Percentiles rank a stretch among this genome's conserved stretches.
Conservation (phyloP, 2,329 filamentous ascomycete genomes). For the Mycocentrospora acerina region DNA sequence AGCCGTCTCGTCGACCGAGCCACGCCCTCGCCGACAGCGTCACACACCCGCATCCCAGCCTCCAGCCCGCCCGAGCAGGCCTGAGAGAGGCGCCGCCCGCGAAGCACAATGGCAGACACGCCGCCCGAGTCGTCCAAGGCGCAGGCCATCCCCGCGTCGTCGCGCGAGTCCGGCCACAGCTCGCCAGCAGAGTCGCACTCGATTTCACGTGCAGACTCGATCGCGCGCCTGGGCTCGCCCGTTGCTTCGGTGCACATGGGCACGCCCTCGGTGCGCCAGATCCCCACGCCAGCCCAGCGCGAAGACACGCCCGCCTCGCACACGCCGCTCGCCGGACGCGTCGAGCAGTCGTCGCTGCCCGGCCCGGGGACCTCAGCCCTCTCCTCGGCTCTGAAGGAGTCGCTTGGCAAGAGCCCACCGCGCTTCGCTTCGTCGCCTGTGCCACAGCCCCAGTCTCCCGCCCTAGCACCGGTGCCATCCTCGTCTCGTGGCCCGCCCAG, state of each 20-base stretch:
- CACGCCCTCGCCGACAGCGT: constrained; percentile 4
- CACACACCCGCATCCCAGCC: too few species aligned
- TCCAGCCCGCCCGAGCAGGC: too few species aligned
- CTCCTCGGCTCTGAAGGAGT: constrained; percentile 80
- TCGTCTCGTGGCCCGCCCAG: constrained; percentile 60
- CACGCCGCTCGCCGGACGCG: constrained; percentile 66
- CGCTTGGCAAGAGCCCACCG: constrained; percentile 68
- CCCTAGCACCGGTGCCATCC: constrained; percentile 38
- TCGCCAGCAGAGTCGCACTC: constrained; percentile 42
- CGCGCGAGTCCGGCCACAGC: constrained; percentile 25
- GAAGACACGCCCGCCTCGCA: constrained; percentile 44
- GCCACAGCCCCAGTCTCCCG: constrained; percentile 61
- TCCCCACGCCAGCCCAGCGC: constrained; percentile 53
- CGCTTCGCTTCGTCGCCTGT: constrained; percentile 61
- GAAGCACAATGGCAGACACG: constrained; percentile 20
- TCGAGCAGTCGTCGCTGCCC: constrained; percentile 59
- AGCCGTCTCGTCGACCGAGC: constrained; percentile 3
- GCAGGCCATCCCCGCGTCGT: constrained; percentile 30
- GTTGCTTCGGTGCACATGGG: constrained; percentile 49
- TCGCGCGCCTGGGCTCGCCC: constrained; percentile 58
- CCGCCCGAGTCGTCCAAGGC: constrained; percentile 25
- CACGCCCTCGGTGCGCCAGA: constrained; percentile 53
- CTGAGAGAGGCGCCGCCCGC: too few species aligned
- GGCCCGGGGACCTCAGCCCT: constrained; percentile 86
- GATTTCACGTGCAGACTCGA: constrained; percentile 53